Base-by-base conservation (phyloP, 2,329 filamentous ascomycete species). In the Curvularia verruculosa region DNA sequence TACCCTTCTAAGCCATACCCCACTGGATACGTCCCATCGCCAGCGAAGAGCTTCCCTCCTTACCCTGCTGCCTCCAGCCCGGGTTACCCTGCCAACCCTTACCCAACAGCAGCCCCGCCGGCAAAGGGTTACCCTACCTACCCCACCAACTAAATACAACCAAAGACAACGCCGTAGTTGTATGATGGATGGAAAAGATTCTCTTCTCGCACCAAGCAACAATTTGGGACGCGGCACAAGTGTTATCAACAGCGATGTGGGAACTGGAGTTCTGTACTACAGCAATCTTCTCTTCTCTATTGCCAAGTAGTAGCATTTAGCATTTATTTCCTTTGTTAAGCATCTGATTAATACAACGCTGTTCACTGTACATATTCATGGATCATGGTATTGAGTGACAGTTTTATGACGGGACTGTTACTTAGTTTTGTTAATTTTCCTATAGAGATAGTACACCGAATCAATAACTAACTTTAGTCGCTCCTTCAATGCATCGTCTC, bases 251-350 rank as follows among this genome's bases (percentile, higher is more conserved):
- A 49, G 53, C 49, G 47, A 39, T 28, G 21, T 37, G 53, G 39
- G 39, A 24, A 13, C 40, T 52, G 61, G 51, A 23, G 26, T 44
- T 47, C 47, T 53, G 10, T 39, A 21, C 36, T 39, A 43, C 48
- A 58, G 57, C 48, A 39, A 53, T 49, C 56, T 53, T 49, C 65
- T 58, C 60, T 59, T 62, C 44, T 43, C n/a, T 56, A 49, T 64
- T 65, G 67, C 68, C 69, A 67, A 65, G 64, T 61, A 58, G 36
- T 43, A 67, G 68, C 60, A 65, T 66, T 58, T 34, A 29, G 31
- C 13, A 28, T 47, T 28, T 40, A 19, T 36, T 31, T 31, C 21
- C 21, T 40, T 52, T 40, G 39, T 58, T 19, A 23, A 19, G 39
- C 39, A 19, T 10, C 59, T 41, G 31, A 8, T 55, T 28, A 54